Evolutionary conservation across 2,329 filamentous ascomycete species (phyloP).

Genomic region (Phialophora chinensis): DNA sequence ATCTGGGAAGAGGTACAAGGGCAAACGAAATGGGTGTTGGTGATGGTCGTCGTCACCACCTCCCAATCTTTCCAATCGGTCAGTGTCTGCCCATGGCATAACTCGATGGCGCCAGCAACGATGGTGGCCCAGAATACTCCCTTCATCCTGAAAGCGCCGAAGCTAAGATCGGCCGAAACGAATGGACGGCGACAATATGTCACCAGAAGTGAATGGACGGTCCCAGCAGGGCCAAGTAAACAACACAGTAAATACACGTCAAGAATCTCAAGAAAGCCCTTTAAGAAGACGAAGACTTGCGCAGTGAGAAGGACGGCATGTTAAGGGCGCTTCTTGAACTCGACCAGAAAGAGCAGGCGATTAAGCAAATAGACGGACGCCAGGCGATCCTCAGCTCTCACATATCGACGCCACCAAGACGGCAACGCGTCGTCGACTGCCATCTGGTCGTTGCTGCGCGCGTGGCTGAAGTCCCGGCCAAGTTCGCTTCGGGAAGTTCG

Average conservation of each 20-base stretch:
- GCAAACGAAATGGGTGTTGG: slow-evolving; percentile 11
- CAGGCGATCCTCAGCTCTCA: slow-evolving; percentile 3
- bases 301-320: not conserved
- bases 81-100: slow-evolving; percentile 3
- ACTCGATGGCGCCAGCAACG: not conserved
- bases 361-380: not conserved
- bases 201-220: slow-evolving; percentile 12
- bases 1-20: slow-evolving; percentile 4
- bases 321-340: not conserved
- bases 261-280: not conserved
- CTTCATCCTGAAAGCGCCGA: not conserved
- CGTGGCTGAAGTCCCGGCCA: not conserved
- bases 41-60: slow-evolving; percentile 12
- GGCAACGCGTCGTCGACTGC: not conserved
- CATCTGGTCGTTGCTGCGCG: not conserved
- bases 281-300: not conserved
- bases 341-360: not conserved
- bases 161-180: not conserved
- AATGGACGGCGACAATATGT: slow-evolving; percentile 16
- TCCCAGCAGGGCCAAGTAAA: not conserved
- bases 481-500: not conserved
- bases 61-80: slow-evolving; percentile 4
- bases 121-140: not conserved
- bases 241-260: not conserved
- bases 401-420: not conserved